Evolutionary conservation across 208 protist species (phyloP), one percentile per base, ranked within the genome.

Genomic region (Trypanosoma vivax): DNA sequence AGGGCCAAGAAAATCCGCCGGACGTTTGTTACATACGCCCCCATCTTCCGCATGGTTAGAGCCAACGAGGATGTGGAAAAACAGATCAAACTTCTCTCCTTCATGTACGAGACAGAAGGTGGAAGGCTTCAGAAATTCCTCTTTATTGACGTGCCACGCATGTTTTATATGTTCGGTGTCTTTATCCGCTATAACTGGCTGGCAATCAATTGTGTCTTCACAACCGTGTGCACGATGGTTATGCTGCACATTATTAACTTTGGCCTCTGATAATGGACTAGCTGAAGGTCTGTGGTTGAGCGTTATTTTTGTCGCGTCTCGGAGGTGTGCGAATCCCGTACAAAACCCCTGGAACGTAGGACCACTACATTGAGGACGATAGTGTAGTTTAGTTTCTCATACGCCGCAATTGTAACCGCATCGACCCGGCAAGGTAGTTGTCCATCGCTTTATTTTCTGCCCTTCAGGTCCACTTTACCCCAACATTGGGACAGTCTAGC

Each of bases 1-100:
- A 66, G 60, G 52, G 54, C 59, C 0, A 87, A 76, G 45, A 56
- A 54, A 33, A 87, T 95, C 40, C 83, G 88, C 0, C 78, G 88
- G 27, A 90, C 83, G n/a, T 95, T 92, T 56, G 83, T 91, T 54
- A 86, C 88, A 9, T 95, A 95, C 50, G 88, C 88, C 10, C 88
- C 88, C 3, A 39, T 95, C n/a, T 95, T 95, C 50, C 80, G 88
- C 23, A 68, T 84, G 54, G 79, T 89, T 50, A 81, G 88, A 23
- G 27, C 41, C 34, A 60, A 69, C 13, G 60, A 74, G 50, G 83
- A 92, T 43, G 82, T 65, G 19, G 75, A 77, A 50, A 48, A 58
- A 53, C 84, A 95, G 50, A 30, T 90, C 31, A 21, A 66, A 37
- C 71, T 95, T 39, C 53, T 92, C 13, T 19, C 65, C 2, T 79